phyloP scores from a whole-genome alignment of 805 yeast species.

The Brettanomyces nanus region DNA sequence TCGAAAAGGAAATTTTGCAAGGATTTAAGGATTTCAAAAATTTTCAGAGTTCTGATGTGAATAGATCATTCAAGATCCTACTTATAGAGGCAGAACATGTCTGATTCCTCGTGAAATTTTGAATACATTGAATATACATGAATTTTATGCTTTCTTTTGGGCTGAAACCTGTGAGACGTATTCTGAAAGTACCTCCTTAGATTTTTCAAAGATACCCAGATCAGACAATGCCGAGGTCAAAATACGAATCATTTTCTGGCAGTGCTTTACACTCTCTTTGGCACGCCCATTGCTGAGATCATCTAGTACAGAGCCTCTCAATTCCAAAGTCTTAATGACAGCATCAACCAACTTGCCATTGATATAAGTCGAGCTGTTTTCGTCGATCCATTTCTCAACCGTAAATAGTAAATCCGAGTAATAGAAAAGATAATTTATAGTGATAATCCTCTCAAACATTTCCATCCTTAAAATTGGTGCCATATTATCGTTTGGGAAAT shows the following conservation, averaged over 20 bases:
- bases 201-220: conserved; percentile 6
- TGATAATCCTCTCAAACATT: conserved; percentile 15
- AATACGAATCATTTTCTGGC: neutral
- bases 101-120: neutral
- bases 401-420: conserved; percentile 12
- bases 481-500: conserved; percentile 17
- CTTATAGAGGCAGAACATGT: neutral
- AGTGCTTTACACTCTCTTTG: conserved; percentile 1
- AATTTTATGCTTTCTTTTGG: too few relatives aligned
- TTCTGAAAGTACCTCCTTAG: neutral
- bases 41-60: too few relatives aligned
- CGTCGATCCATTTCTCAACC: conserved; percentile 6
- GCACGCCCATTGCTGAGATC: neutral
- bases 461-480: conserved; percentile 16
- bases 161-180: neutral
- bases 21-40: neutral
- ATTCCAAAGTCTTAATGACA: conserved; percentile 7
- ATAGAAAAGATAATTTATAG: conserved; percentile 15
- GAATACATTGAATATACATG: too few relatives aligned
- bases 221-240: conserved; percentile 3
- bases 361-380: conserved; percentile 7
- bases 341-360: conserved; percentile 7
- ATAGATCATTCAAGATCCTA: too few relatives aligned
- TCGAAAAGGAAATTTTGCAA: too few relatives aligned
- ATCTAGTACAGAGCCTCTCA: conserved; percentile 11